Evolutionary conservation across 768 basidiomycete species (phyloP).

Genomic region (Tremella mesenterica): DNA sequence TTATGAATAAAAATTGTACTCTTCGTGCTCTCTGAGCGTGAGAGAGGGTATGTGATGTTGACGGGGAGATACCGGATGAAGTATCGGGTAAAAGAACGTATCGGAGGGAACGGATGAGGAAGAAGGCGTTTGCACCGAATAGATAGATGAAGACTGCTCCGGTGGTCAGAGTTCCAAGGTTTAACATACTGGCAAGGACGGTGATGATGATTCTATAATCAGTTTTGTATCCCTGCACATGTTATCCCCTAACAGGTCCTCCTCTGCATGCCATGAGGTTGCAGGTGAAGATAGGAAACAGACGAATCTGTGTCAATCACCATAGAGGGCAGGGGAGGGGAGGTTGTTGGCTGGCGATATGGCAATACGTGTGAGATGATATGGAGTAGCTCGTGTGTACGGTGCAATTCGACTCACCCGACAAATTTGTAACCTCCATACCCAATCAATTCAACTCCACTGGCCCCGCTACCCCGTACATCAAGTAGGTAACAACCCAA

Average conservation of each 20-base stretch:
- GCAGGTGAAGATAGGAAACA: too few species aligned
- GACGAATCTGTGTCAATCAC: too few species aligned
- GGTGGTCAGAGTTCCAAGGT: conserved; percentile 57
- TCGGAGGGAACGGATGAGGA: conserved; percentile 76
- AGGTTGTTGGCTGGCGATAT: conserved; percentile 1
- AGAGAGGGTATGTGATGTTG: conserved; percentile 57
- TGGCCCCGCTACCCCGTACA: conserved; percentile 62
- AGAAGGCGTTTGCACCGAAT: conserved; percentile 84
- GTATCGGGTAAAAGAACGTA: conserved; percentile 83
- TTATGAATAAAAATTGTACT: conserved; percentile 79
- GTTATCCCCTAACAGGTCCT: too few species aligned
- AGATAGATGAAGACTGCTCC: conserved; percentile 69
- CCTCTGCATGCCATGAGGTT: too few species aligned
- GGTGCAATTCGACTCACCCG: conserved; percentile 67
- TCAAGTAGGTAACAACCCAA: conserved; percentile 88
- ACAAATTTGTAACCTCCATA: conserved; percentile 98
- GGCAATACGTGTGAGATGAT: background rate
- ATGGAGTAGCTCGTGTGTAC: too few species aligned
- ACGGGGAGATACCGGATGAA: conserved; percentile 48
- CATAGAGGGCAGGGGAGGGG: too few species aligned
- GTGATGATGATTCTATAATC: conserved; percentile 77
- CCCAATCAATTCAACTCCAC: conserved; percentile 61
- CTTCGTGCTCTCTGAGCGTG: conserved; percentile 72
- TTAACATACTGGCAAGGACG: conserved; percentile 62
- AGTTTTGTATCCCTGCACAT: too few species aligned